Conservation (phyloP, 345 rosid species). For the Streptanthus diversifolius region DNA sequence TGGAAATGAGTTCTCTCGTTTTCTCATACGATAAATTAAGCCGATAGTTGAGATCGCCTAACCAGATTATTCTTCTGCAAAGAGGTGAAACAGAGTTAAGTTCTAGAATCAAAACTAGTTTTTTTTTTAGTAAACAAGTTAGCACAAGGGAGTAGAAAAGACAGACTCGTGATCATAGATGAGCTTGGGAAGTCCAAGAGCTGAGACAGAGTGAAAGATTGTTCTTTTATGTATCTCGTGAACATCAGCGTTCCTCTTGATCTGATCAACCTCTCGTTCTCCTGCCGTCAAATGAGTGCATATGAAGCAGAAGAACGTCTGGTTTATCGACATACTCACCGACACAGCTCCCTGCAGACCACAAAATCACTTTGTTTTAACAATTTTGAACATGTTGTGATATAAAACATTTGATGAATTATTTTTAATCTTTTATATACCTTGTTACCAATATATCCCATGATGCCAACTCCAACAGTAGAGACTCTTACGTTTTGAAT, state of each 20-base stretch:
- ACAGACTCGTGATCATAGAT: conserved; percentile 86
- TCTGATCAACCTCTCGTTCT: conserved; percentile 85
- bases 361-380: background rate
- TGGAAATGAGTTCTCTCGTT: conserved; percentile 58
- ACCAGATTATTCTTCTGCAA: conserved; percentile 82
- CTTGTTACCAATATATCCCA: conserved; percentile 99
- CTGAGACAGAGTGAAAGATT: conserved; percentile 53
- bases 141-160: background rate
- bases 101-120: background rate
- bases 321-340: conserved; percentile 90
- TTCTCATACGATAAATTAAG: conserved; percentile 69
- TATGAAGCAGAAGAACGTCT: conserved; percentile 78
- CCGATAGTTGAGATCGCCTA: conserved; percentile 92
- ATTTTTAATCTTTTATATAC: conserved; percentile 29
- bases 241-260: conserved; percentile 85
- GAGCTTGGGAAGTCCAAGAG: conserved; percentile 60
- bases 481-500: conserved; percentile 82
- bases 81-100: conserved; percentile 5
- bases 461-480: conserved; percentile 87
- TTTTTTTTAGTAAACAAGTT: background rate
- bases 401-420: background rate
- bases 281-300: conserved; percentile 88
- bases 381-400: background rate
- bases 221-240: conserved; percentile 83
- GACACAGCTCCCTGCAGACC: conserved; percentile 83